Base-by-base conservation (phyloP, 768 basidiomycete genomes). In the Leccinum rimulosum region DNA sequence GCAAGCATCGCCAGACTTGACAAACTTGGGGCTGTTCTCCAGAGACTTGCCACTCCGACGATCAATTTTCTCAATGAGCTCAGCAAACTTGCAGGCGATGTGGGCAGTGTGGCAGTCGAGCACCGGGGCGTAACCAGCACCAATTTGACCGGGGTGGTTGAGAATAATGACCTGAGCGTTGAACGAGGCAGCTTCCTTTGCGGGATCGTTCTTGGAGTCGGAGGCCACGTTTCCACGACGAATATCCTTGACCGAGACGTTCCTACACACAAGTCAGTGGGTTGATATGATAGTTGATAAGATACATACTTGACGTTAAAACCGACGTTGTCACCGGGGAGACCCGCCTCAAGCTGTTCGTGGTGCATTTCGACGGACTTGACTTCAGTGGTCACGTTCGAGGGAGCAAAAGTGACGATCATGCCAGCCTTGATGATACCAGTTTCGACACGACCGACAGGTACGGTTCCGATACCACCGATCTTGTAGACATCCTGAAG, bases 401-500 rank as follows among this genome's bases (percentile, higher is more conserved):
- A 77, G 62, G 96, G 96, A 66, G 96, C 96, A 75, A 98, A 99
- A 75, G 81, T 87, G 77, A 97, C 97, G 70, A 99, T 83, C 96
- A 98, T 99, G 77, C 96, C 96, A 71, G 95, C 93, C 85, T 97
- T 97, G 87, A 99, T 98, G 79, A 93, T 74, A 89, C 97, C 97
- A 74, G 97, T 99, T 85, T 99, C 97, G 70, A 99, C 97, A 92
- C 97, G 97, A 77, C 97, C 97, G 80, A 99, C 97, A 76, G 97
- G 97, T 73, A 99, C 97, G 70, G 97, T 99, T 68, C 97, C 97
- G 68, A 99, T 99, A 93, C 97, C 97, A 81, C 97, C 97, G 72
- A 99, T 99, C 86, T 99, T 99, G 93, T 99, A 98, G 74, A 99
- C 97, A 86, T 99, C 97, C 87, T 99, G 96, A 77, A 97, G 94